Percentiles rank a stretch among this genome's conserved stretches.
Evolutionary conservation across 2,329 filamentous ascomycete species (phyloP).

Genomic region (Cryoendolithus antarcticus): DNA sequence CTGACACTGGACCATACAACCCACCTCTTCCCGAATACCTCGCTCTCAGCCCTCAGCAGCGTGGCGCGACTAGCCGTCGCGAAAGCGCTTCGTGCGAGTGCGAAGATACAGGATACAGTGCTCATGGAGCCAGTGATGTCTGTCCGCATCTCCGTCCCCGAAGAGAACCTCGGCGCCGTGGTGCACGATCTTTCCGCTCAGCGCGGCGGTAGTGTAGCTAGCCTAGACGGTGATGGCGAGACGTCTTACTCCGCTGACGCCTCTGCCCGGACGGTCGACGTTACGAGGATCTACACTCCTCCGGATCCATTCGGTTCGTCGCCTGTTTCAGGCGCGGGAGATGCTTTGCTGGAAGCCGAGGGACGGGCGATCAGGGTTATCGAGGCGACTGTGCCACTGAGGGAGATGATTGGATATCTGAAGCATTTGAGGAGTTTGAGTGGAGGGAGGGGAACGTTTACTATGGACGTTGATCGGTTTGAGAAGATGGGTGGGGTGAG

Average conservation of each 20-base stretch:
- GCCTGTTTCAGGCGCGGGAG: constrained; percentile 2
- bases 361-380: constrained; percentile 42
- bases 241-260: constrained; percentile 11
- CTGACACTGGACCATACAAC: constrained; percentile 54
- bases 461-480: constrained; percentile 62
- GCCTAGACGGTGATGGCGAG: constrained; percentile 41
- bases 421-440: constrained; percentile 82
- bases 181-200: constrained; percentile 69
- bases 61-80: constrained; percentile 57
- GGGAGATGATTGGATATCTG: constrained; percentile 93
- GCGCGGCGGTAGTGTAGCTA: constrained; percentile 61
- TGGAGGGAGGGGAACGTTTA: constrained; percentile 66
- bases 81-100: constrained; percentile 52
- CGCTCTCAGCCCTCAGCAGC: constrained; percentile 54
- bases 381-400: constrained; percentile 76
- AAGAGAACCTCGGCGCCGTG: constrained; percentile 66
- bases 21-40: constrained; percentile 57
- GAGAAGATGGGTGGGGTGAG: constrained; percentile 52
- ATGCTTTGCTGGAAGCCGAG: constrained; percentile 11
- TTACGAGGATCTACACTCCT: constrained; percentile 69
- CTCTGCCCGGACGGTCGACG: constrained; percentile 45
- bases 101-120: constrained; percentile 39
- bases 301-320: constrained; percentile 60
- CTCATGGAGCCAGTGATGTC: constrained; percentile 93
- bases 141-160: constrained; percentile 74